Evolutionary conservation across 2,329 filamentous ascomycete species (phyloP).

Genomic region (Rhynchosporium secalis): DNA sequence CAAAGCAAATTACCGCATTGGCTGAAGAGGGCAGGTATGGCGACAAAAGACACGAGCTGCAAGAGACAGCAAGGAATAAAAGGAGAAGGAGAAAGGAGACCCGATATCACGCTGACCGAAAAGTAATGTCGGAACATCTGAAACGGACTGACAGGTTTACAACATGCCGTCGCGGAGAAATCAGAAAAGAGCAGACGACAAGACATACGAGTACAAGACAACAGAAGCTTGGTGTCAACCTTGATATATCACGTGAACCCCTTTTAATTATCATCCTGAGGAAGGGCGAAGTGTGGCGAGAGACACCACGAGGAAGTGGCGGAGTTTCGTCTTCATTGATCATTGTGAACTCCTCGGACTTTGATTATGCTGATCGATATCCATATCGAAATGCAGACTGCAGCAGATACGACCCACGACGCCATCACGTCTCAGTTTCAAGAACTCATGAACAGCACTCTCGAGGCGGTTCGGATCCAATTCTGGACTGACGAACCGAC

Average conservation of each 20-base stretch:
- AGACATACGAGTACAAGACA: background rate
- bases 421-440: constrained; percentile 3
- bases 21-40: background rate
- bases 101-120: background rate
- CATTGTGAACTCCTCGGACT: background rate
- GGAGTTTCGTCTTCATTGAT: constrained; percentile 1
- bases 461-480: background rate
- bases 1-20: constrained; percentile 5
- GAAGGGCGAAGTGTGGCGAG: no score
- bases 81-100: background rate
- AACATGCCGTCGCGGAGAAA: background rate
- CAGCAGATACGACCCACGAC: constrained; percentile 1
- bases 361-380: background rate
- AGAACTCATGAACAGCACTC: background rate
- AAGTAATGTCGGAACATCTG: constrained; percentile 1
- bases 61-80: background rate
- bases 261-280: background rate
- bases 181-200: background rate
- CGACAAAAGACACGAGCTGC: background rate
- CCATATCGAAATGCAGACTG: background rate
- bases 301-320: background rate
- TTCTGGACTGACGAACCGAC: no score
- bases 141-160: background rate
- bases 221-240: background rate
- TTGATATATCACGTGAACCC: background rate